Conservation (phyloP, 257 asterid genomes). For the Ocimum tenuiflorum region DNA sequence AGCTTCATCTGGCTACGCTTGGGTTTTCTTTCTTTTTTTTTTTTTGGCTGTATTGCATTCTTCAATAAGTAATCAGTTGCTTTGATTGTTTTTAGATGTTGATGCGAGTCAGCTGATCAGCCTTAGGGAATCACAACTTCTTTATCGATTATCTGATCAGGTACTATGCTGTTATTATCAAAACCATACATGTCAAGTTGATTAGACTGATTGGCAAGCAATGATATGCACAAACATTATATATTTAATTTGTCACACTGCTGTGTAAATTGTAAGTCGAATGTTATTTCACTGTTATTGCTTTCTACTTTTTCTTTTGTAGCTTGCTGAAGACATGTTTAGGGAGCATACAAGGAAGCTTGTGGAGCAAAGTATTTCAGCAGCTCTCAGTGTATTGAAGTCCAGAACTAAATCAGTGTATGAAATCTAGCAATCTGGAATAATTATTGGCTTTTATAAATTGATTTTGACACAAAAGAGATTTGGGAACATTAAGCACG, state of each 20-base stretch:
- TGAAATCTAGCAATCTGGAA: constrained; percentile 17
- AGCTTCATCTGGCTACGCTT: background rate
- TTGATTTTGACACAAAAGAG: background rate
- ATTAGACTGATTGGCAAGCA: background rate
- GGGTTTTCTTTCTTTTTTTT: background rate
- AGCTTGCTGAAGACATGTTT: constrained; percentile 91
- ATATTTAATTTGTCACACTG: constrained; percentile 6
- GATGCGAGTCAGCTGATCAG: constrained; percentile 59
- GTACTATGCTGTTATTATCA: constrained; percentile 16
- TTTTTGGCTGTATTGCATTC: constrained; percentile 1
- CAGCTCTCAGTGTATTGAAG: constrained; percentile 58
- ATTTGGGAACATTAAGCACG: background rate
- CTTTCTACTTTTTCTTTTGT: constrained; percentile 22
- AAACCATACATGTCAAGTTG: background rate
- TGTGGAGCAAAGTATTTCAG: constrained; percentile 65
- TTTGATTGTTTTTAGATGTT: constrained; percentile 49
- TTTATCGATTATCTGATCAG: constrained; percentile 76
- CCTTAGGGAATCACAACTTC: constrained; percentile 83
- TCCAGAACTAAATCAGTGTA: constrained; percentile 74
- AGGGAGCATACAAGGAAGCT: constrained; percentile 86
- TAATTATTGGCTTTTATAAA: background rate
- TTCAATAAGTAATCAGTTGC: constrained; percentile 1
- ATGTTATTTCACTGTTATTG: constrained; percentile 1
- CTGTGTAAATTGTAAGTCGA: constrained; percentile 4
- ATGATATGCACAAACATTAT: background rate